Evolutionary conservation across 805 yeast genomes (phyloP), one percentile per base, ranked within the genome.

Genomic region (Candida boleticola): DNA sequence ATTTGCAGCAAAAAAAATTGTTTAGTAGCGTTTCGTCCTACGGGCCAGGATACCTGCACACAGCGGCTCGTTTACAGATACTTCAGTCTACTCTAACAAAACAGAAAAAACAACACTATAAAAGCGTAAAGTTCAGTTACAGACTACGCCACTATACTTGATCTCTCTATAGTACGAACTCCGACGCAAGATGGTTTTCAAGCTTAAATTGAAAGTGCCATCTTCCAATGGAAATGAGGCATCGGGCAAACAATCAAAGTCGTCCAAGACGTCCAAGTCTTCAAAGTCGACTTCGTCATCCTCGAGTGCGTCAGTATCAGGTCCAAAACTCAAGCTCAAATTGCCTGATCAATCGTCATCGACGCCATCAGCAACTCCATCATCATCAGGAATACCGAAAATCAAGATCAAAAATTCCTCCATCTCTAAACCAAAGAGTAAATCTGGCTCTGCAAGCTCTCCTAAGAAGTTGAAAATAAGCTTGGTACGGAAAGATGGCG

Each of bases 401-500:
- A n/a, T 27, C n/a, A 25, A 25, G 22, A 36, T 25, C 20, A 36
- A 36, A 29, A 17, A 36, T 5, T 23, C 27, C 7, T 23, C 27
- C 27, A 23, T 23, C 27, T 7, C 27, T 23, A 23, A 23, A 23
- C 27, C 27, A 23, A 23, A 23, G 11, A 23, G 27, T 23, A 23
- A 23, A 5, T 31, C 35, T 16, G 16, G n/a, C 18, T 31, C 35
- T 7, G 5, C 35, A 5, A 20, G 20, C 4, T 6, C 22, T 6
- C 42, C 61, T 4, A 61, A 61, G 41, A 58, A 55, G 11, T 49
- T 61, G 21, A 62, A 55, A 43, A 41, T 58, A 14, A 54, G 40
- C 30, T 29, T 53, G 13, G 42, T 29, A 13, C 10, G 23, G 39
- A 43, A 17, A 35, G 31, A 3, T 37, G 23, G 13, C n/a, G 35